These are phyloP conservation scores for Pogostemon cablin DNA, from an alignment of 257 asterid species.

Conservation along the genomic window DNA sequence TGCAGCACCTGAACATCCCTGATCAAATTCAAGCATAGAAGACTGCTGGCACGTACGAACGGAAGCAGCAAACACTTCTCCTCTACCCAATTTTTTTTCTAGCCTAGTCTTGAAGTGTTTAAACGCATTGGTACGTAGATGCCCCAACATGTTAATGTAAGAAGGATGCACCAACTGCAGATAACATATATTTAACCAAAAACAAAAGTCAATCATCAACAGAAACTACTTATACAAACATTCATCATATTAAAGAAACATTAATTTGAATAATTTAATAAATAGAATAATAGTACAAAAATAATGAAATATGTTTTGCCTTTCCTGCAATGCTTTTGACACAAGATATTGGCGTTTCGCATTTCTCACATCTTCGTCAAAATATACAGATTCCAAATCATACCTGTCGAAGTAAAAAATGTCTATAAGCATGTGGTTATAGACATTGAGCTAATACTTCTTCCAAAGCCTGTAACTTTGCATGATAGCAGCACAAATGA, in stretches of 20 bases:
- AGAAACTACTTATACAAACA: neutral
- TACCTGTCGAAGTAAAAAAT: conserved; percentile 44
- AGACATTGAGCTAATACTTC: no score
- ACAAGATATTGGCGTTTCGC: conserved; percentile 50
- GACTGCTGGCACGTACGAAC: conserved; percentile 47
- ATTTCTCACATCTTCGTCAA: conserved; percentile 57
- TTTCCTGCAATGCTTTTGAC: conserved; percentile 50
- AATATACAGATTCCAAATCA: conserved; percentile 50
- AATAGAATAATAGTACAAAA: no score
- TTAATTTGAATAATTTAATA: no score
- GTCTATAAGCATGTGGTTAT: neutral
- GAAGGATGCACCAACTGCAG: conserved; percentile 59
- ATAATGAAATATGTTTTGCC: neutral
- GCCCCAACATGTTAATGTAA: conserved; percentile 54
- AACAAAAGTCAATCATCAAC: conserved; percentile 21
- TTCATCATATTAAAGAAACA: neutral
- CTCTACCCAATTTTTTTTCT: conserved; percentile 43
- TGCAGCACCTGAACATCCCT: conserved; percentile 57
- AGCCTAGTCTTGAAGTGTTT: conserved; percentile 45
- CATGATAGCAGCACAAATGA: neutral
- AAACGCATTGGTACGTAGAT: conserved; percentile 47
- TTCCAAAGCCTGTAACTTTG: neutral
- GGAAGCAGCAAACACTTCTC: conserved; percentile 58
- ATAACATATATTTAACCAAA: neutral
- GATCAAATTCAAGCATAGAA: conserved; percentile 51